A percentile compares a stretch with the other conserved stretches of the same genome.
These are phyloP conservation scores for Ensete ventricosum DNA, from an alignment of 176 grass and related monocot species.

Conservation along the genomic window DNA sequence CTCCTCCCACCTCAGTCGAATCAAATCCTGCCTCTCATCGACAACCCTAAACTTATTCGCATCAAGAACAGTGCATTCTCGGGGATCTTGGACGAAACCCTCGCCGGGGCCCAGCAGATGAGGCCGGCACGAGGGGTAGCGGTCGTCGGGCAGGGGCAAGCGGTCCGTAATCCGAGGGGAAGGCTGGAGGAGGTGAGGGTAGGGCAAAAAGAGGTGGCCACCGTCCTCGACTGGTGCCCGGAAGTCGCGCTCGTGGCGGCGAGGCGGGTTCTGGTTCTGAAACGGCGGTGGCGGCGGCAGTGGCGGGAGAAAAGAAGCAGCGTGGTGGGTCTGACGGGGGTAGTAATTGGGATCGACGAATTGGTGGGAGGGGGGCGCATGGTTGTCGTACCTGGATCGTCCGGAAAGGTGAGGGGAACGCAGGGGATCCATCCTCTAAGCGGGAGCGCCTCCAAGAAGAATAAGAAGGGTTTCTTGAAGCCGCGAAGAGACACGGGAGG, in stretches of 20 bases:
- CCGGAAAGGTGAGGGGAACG: not conserved
- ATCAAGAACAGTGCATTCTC: not conserved
- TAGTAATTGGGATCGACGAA: slow-evolving; percentile 8
- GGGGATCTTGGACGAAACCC: slow-evolving; percentile 9
- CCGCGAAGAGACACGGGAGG: not conserved
- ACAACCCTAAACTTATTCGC: slow-evolving; percentile 16
- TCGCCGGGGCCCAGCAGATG: slow-evolving; percentile 23
- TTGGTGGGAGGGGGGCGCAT: slow-evolving; percentile 6
- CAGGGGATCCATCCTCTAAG: not conserved
- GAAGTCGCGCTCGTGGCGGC: slow-evolving; percentile 16
- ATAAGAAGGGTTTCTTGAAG: not conserved
- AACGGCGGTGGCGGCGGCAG: not conserved
- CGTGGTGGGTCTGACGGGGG: slow-evolving; percentile 16
- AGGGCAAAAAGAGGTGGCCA: not conserved
- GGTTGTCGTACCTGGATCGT: slow-evolving; percentile 40
- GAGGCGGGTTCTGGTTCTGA: not conserved
- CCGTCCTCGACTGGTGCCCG: not conserved
- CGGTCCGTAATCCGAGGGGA: slow-evolving; percentile 21
- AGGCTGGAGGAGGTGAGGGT: slow-evolving; percentile 10
- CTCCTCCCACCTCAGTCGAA: slow-evolving; percentile 11
- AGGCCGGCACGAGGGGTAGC: slow-evolving; percentile 26
- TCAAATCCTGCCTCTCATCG: slow-evolving; percentile 1
- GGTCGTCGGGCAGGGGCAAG: slow-evolving; percentile 11
- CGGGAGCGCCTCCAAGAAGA: not conserved
- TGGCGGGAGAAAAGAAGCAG: slow-evolving; percentile 10